These are phyloP conservation scores for Fusarium heterosporum DNA, from an alignment of 2,329 filamentous ascomycete species.

Conservation along the genomic window DNA sequence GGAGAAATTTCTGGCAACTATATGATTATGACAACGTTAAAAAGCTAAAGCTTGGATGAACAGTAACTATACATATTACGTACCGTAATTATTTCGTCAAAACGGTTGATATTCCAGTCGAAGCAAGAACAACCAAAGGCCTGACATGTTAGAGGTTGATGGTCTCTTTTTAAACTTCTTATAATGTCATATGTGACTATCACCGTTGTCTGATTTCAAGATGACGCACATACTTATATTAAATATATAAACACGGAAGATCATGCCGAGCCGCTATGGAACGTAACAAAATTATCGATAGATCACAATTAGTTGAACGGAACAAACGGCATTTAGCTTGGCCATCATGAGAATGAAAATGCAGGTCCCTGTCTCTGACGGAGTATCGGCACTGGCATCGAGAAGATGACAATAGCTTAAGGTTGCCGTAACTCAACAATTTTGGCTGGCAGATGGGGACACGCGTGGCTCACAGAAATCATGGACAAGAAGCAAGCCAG, in stretches of 20 bases:
- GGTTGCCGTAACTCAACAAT: not conserved
- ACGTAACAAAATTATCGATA: slow-evolving; percentile 27
- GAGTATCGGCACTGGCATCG: slow-evolving; percentile 2
- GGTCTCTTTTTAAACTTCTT: no score
- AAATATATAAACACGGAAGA: slow-evolving; percentile 21
- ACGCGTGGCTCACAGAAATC: slow-evolving; percentile 16
- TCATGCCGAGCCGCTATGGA: slow-evolving; percentile 24
- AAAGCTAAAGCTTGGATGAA: not conserved
- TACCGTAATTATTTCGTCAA: no score
- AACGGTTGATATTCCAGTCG: not conserved
- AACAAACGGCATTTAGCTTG: slow-evolving; percentile 1
- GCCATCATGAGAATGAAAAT: no score
- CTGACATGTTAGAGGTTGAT: not conserved
- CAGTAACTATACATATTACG: no score
- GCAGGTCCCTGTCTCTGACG: not conserved
- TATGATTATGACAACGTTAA: not conserved
- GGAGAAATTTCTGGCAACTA: not conserved
- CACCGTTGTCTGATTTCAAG: not conserved
- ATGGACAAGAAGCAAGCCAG: slow-evolving; percentile 6
- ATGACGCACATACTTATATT: slow-evolving; percentile 8
- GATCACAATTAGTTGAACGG: slow-evolving; percentile 8
- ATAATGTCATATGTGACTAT: not conserved
- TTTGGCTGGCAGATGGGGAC: slow-evolving; percentile 2
- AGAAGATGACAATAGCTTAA: slow-evolving; percentile 3
- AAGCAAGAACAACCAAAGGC: not conserved